Evolutionary conservation across 2,329 filamentous ascomycete species (phyloP).

Genomic region (Zymoseptoria pseudotritici): DNA sequence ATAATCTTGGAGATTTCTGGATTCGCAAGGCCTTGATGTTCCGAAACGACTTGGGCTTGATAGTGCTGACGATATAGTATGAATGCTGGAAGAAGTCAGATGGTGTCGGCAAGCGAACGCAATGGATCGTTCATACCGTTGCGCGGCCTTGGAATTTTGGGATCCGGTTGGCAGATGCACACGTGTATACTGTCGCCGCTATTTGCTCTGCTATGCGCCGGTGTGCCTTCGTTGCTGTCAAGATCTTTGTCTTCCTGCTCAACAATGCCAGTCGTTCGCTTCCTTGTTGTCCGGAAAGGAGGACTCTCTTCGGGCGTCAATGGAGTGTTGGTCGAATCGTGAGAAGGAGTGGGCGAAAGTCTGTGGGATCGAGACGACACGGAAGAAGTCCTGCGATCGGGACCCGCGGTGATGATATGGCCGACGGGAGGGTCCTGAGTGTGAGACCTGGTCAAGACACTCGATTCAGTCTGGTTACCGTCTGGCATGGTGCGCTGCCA

Average conservation of each 20-base stretch:
- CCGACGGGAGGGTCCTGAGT: constrained; percentile 17
- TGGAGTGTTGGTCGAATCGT: constrained; percentile 24
- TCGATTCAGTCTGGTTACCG: constrained; percentile 19
- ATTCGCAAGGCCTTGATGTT: constrained; percentile 85
- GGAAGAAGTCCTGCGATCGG: constrained; percentile 24
- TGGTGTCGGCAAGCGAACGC: background rate
- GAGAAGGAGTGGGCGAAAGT: constrained; percentile 24
- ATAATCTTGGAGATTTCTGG: constrained; percentile 97
- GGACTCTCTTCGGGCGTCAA: constrained; percentile 32
- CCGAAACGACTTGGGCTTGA: constrained; percentile 70
- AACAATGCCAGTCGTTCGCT: constrained; percentile 26
- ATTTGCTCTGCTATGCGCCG: constrained; percentile 23
- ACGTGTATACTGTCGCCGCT: constrained; percentile 45
- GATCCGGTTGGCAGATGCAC: constrained; percentile 63
- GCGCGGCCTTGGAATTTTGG: constrained; percentile 62
- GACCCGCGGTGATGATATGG: constrained; percentile 14
- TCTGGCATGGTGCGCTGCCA: constrained; percentile 33
- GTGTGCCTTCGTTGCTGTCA: constrained; percentile 18
- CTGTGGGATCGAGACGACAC: constrained; percentile 24
- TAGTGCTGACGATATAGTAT: constrained; percentile 94
- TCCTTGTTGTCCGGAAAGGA: constrained; percentile 27
- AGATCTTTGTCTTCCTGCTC: constrained; percentile 27
- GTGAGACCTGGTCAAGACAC: constrained; percentile 28
- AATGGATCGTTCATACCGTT: constrained; percentile 51
- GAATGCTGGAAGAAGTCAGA: constrained; percentile 60